phyloP scores from a whole-genome alignment of 148 eudicot genomes.

The Persicaria tinctoria region DNA sequence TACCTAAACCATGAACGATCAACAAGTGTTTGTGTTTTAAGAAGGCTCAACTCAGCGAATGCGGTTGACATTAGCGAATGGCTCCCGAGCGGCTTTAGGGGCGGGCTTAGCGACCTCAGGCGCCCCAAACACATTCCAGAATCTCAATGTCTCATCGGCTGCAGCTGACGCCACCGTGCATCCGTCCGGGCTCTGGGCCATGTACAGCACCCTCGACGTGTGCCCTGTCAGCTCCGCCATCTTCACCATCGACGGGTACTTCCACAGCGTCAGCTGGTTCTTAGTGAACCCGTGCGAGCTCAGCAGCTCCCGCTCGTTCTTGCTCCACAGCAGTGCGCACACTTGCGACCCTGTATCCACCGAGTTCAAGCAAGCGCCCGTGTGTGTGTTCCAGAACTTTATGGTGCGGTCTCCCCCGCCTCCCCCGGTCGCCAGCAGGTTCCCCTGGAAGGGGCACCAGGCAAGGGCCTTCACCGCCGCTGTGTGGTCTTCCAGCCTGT shows the following conservation, averaged over 20 bases:
- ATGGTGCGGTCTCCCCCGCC: constrained; percentile 83
- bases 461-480: constrained; percentile 95
- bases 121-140: constrained; percentile 83
- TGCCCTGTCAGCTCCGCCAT: constrained; percentile 86
- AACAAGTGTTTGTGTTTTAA: too few species aligned
- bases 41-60: not conserved
- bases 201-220: constrained; percentile 72
- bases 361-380: constrained; percentile 83
- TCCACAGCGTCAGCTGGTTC: constrained; percentile 91
- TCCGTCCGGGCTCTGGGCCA: constrained; percentile 94
- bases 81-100: constrained; percentile 55
- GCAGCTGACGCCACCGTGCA: constrained; percentile 81
- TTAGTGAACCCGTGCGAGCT: constrained; percentile 91
- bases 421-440: constrained; percentile 82
- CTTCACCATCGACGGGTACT: constrained; percentile 94
- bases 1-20: too few species aligned
- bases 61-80: constrained; percentile 37
- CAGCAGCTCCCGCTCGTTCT: constrained; percentile 75
- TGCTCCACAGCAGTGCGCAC: constrained; percentile 81
- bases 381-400: constrained; percentile 95
- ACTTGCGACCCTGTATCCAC: constrained; percentile 76
- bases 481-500: constrained; percentile 84
- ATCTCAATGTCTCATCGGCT: constrained; percentile 73
- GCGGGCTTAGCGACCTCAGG: constrained; percentile 81
- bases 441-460: constrained; percentile 95